These are phyloP conservation scores for Exophiala bonariae DNA, from an alignment of 2,329 filamentous ascomycete genomes.

Conservation along the genomic window DNA sequence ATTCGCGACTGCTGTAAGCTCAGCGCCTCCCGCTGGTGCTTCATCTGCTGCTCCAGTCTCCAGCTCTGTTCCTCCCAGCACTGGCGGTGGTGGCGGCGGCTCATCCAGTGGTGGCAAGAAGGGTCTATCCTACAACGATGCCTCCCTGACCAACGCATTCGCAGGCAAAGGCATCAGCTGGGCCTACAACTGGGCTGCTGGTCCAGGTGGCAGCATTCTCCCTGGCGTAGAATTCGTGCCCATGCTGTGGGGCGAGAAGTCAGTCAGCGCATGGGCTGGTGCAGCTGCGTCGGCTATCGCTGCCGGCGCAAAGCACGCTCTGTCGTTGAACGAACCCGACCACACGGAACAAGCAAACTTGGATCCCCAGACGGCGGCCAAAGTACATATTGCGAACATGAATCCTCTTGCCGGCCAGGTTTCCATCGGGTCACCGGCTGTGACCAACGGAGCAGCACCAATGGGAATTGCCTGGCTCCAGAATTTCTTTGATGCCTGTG, in stretches of 20 bases:
- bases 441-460: slow-evolving; percentile 37
- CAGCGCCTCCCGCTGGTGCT: slow-evolving; percentile 9
- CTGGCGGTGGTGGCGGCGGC: slow-evolving; percentile 4
- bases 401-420: slow-evolving; percentile 37
- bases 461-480: slow-evolving; percentile 43
- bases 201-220: slow-evolving; percentile 32
- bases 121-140: slow-evolving; percentile 43
- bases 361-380: slow-evolving; percentile 37
- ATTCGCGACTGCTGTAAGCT: slow-evolving; percentile 19
- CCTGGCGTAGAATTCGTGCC: slow-evolving; percentile 43
- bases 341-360: slow-evolving; percentile 39
- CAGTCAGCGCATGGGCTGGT: slow-evolving; percentile 36
- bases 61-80: slow-evolving; percentile 17
- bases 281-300: slow-evolving; percentile 31
- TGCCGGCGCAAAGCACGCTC: slow-evolving; percentile 37
- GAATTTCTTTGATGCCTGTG: slow-evolving; percentile 40
- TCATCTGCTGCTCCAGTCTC: slow-evolving; percentile 16
- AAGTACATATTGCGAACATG: slow-evolving; percentile 39
- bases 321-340: slow-evolving; percentile 52
- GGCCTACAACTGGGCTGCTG: slow-evolving; percentile 48
- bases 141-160: slow-evolving; percentile 35
- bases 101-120: slow-evolving; percentile 30
- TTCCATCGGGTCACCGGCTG: slow-evolving; percentile 43
- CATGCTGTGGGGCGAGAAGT: slow-evolving; percentile 44
- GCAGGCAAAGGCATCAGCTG: slow-evolving; percentile 36